Evolutionary conservation across 495 filamentous ascomycete species (phyloP), one percentile per base, ranked within the genome.

Genomic region (Achaetomiella virescens): DNA sequence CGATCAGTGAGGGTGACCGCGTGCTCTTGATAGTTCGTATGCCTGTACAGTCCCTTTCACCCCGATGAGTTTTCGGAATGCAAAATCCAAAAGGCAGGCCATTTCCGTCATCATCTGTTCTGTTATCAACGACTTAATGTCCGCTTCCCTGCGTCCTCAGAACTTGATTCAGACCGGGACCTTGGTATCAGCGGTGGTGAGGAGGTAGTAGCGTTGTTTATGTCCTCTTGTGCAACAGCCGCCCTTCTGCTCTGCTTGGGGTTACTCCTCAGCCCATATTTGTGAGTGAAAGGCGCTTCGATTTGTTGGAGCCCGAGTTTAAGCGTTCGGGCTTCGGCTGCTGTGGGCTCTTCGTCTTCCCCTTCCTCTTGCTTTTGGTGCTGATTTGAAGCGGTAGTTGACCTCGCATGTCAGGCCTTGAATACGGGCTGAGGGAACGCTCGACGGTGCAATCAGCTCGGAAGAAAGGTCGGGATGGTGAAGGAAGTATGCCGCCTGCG

Each of bases 21-120:
- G 43, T 52, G 2, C 54, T 56, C 14, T 50, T 59, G 37, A 53
- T 55, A 2, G 56, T 53, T 44, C 54, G 65, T 15, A 67, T 47
- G 14, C 71, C 72, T 6, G 54, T 1, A 52, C 29, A 7, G 47
- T 51, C 42, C 59, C 66, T 59, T 58, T 70, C 12, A 68, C 43
- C 21, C 71, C 72, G 15, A 72, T 55, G 6, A 66, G 64, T 52
- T 63, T 62, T 1, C 60, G 54, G 56, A 77, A 56, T 4, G 67
- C 72, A 36, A 62, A 57, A 35, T 75, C 64, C n/a, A 72, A 51
- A 10, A 75, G 48, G 14, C 21, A 18, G 4, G 59, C 42, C 61
- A 67, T 65, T 20, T 60, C 67, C 36, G 58, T 51, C 63, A 50
- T 25, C 14, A 29, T 15, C 14, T 35, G 33, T 10, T 42, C 44